Evolutionary conservation across 805 yeast genomes (phyloP), one percentile per base, ranked within the genome.

Genomic region (Torulaspora franciscae): DNA sequence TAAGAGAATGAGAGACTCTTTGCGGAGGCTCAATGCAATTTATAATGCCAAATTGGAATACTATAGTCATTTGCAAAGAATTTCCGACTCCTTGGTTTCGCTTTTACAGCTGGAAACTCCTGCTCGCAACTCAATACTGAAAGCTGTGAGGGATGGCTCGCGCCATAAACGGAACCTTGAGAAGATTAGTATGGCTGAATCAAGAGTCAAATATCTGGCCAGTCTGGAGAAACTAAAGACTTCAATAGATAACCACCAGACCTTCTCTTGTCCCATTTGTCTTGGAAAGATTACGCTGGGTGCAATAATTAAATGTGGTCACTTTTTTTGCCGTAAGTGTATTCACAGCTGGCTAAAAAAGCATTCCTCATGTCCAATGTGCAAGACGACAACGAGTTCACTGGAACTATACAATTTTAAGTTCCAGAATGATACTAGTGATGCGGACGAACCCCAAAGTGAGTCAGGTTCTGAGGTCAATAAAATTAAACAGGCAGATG

Each of bases 281-380:
- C 77, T 84, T 15, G 74, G 80, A 3, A 61, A 76, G 1, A 86
- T 89, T 40, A 70, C 76, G 2, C 71, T 80, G 32, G 99, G 99
- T 0, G 75, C 93, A 0, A 69, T 93, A 45, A 83, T 95, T 0
- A 80, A 80, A 7, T 93, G 99, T 72, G 98, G 98, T 0, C 99
- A 93, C 65, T 81, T 80, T 54, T 93, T 84, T 59, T 93, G 99
- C 61, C 76, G 79, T 46, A 85, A 77, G 1, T 93, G 99, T 62
- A 69, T 93, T 29, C 73, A 68, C 14, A 80, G 73, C 43, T 93
- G 99, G 99, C 59, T 84, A 42, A 66, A 64, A 15, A 69, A 69
- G 11, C 75, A 75, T 32, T 60, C 66, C 1, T 65, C 69, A 1
- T 93, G 99, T 64, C 98, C 99, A 0, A 71, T 89, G 53, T 93